A percentile compares a stretch with the other conserved stretches of the same genome.
These are phyloP conservation scores for Mayamaea pseudoterrestris DNA, from an alignment of 108 stramenopile genomes.

Conservation along the genomic window DNA sequence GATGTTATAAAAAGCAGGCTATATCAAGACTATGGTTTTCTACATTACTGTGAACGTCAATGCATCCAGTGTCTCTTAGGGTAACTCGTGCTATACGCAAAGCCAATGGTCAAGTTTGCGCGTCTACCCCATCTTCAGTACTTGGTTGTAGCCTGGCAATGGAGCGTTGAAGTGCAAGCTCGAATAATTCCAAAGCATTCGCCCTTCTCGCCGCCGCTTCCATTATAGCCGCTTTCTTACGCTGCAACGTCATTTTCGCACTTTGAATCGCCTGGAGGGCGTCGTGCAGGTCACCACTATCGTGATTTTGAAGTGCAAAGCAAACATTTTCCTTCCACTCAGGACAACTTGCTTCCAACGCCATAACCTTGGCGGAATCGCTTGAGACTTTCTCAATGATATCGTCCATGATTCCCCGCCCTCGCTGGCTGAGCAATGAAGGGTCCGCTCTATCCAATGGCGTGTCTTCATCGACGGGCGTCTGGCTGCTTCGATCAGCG, in stretches of 20 bases:
- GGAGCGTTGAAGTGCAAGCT: conserved; percentile 13
- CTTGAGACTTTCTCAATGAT: conserved; percentile 4
- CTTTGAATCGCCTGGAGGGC: conserved; percentile 20
- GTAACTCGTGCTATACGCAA: background rate
- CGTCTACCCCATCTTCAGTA: background rate
- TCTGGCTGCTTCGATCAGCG: background rate
- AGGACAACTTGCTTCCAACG: conserved; percentile 20
- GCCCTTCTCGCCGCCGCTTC: conserved; percentile 13
- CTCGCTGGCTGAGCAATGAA: conserved; percentile 14
- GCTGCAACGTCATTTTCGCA: conserved; percentile 4
- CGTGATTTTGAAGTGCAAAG: conserved; percentile 24
- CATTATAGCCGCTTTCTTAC: conserved; percentile 9
- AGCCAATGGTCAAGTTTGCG: background rate
- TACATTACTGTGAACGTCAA: too few relatives aligned
- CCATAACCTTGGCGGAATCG: conserved; percentile 1
- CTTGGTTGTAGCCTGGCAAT: background rate
- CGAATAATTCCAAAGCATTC: conserved; percentile 15
- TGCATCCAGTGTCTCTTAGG: background rate
- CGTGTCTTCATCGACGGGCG: background rate
- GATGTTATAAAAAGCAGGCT: too few relatives aligned
- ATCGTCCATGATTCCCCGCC: conserved; percentile 3
- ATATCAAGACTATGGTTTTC: too few relatives aligned
- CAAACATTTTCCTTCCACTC: conserved; percentile 38
- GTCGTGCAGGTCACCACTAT: conserved; percentile 7
- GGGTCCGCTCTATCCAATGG: background rate